phyloP scores from a whole-genome alignment of 2,329 filamentous ascomycete species.

The Fusarium sp. region DNA sequence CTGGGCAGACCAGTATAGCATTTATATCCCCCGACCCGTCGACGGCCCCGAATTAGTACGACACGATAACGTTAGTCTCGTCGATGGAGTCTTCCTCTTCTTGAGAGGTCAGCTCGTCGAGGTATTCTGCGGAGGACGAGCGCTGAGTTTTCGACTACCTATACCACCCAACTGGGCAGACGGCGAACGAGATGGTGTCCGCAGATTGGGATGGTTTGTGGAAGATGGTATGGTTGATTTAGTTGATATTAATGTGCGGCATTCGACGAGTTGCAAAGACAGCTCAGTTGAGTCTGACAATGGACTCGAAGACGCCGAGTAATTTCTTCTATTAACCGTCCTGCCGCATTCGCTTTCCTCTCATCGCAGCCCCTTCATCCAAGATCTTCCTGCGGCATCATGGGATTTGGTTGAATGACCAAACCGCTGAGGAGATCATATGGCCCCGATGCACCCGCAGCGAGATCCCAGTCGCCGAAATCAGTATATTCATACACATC shows the following conservation, averaged over 20 bases:
- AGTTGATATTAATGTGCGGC: conserved; percentile 44
- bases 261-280: conserved; percentile 33
- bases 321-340: conserved; percentile 20
- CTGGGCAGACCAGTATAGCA: conserved; percentile 54
- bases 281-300: conserved; percentile 35
- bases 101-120: conserved; percentile 47
- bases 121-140: conserved; percentile 48
- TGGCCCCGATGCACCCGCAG: conserved; percentile 43
- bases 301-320: conserved; percentile 37
- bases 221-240: conserved; percentile 49
- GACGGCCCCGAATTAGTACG: conserved; percentile 53
- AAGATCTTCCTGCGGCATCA: conserved; percentile 45
- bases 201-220: conserved; percentile 49
- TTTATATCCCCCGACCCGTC: conserved; percentile 49
- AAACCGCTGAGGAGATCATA: conserved; percentile 49
- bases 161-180: conserved; percentile 21
- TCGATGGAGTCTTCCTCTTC: conserved; percentile 44
- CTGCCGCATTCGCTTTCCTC: background rate
- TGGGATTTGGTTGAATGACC: conserved; percentile 41
- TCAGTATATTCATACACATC: conserved; percentile 51
- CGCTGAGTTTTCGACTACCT: conserved; percentile 49
- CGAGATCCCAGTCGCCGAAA: conserved; percentile 52
- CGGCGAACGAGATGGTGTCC: conserved; percentile 25
- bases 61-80: conserved; percentile 48
- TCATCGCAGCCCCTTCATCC: conserved; percentile 18